A percentile compares a stretch with the other conserved stretches of the same genome.
phyloP scores from a whole-genome alignment of 768 basidiomycete species.

The Mycena epipterygia region DNA sequence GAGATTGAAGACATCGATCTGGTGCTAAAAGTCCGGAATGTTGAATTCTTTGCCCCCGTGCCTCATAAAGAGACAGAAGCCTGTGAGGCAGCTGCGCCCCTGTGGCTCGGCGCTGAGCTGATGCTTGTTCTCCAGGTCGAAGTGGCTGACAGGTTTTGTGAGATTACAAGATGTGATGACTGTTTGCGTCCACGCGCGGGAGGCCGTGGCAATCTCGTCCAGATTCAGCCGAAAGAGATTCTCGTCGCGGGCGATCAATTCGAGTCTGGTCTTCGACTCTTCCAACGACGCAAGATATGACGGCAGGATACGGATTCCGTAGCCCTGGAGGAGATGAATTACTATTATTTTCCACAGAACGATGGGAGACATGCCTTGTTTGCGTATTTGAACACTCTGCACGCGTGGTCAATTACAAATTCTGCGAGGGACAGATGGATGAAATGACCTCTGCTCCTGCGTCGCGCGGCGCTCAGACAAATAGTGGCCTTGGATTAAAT shows the following conservation, averaged over 20 bases:
- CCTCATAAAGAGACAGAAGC: slow-evolving; percentile 27
- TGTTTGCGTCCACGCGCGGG: slow-evolving; percentile 8
- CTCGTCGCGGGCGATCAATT: slow-evolving; percentile 1
- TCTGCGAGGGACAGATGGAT: background rate
- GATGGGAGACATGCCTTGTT: background rate
- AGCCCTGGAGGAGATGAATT: background rate
- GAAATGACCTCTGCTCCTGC: background rate
- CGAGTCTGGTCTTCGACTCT: background rate
- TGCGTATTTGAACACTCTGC: slow-evolving; percentile 19
- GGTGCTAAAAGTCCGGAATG: background rate
- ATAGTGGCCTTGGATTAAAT: slow-evolving; percentile 5
- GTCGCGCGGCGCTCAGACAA: background rate
- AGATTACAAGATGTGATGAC: background rate
- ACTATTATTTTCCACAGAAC: background rate
- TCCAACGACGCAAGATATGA: background rate
- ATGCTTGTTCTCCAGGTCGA: slow-evolving; percentile 21
- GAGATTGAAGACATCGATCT: background rate
- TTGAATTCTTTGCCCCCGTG: slow-evolving; percentile 9
- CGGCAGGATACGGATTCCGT: background rate
- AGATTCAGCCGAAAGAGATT: slow-evolving; percentile 7
- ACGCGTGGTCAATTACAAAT: no score
- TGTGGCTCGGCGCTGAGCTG: slow-evolving; percentile 21
- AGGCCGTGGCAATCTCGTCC: background rate
- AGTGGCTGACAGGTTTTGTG: background rate
- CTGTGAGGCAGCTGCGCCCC: slow-evolving; percentile 17